Conservation (phyloP, 179 eudicot genomes). For the Spergularia azorica region DNA sequence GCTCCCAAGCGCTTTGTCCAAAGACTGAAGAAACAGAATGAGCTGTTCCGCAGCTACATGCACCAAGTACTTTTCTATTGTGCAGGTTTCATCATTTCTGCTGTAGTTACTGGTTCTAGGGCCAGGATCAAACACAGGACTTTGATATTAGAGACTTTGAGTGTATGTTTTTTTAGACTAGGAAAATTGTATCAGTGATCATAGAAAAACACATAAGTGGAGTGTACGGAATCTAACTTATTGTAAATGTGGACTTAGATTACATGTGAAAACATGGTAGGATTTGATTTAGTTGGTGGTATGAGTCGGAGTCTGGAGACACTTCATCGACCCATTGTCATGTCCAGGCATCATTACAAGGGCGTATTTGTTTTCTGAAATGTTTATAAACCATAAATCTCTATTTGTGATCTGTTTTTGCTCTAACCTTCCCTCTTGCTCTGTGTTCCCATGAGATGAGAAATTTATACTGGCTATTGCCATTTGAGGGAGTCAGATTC, state of each 20-base stretch:
- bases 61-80: conserved; percentile 62
- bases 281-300: not conserved
- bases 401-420: not conserved
- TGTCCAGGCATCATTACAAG: not conserved
- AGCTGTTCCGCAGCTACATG: conserved; percentile 84
- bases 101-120: not conserved
- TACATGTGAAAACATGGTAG: not conserved
- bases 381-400: not conserved
- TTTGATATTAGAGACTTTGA: too few species aligned
- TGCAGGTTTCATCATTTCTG: conserved; percentile 5
- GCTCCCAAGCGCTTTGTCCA: conserved; percentile 98
- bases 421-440: conserved; percentile 2
- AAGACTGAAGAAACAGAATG: conserved; percentile 83
- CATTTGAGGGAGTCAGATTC: not conserved
- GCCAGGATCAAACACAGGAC: not conserved
- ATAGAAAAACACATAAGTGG: too few species aligned
- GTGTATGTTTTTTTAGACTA: too few species aligned
- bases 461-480: not conserved
- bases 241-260: too few species aligned
- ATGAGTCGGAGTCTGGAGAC: not conserved
- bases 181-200: too few species aligned
- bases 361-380: not conserved
- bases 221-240: too few species aligned
- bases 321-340: not conserved
- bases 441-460: not conserved